Conservation (phyloP, 1,284 basidiomycete species). For the Fomitopsis palustris region DNA sequence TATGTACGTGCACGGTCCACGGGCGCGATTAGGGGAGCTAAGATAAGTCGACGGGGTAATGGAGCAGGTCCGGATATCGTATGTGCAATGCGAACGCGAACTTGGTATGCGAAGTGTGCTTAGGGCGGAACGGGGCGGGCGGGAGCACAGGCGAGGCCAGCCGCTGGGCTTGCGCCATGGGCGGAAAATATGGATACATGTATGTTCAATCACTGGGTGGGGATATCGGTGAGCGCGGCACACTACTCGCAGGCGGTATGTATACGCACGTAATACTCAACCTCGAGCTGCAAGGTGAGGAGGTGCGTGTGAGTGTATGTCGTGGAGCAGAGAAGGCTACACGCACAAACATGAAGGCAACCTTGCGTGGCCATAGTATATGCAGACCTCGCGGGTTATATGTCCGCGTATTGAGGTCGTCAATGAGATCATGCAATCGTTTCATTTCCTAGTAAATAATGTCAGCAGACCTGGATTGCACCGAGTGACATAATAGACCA, state of each 20-base stretch:
- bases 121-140: no score
- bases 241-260: neutral
- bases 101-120: neutral
- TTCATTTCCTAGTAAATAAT: slow-evolving; percentile 64
- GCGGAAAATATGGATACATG: neutral
- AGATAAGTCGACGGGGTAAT: neutral
- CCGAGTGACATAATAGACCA: neutral
- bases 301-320: slow-evolving; percentile 1
- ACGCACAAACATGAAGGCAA: slow-evolving; percentile 85
- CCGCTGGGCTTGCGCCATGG: neutral
- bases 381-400: slow-evolving; percentile 83
- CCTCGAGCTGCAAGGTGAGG: slow-evolving; percentile 53
- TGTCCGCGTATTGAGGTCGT: slow-evolving; percentile 59
- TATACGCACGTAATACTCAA: slow-evolving; percentile 67
- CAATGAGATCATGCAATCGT: slow-evolving; percentile 57
- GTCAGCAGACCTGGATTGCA: neutral
- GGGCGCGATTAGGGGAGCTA: neutral
- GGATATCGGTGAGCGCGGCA: neutral
- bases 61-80: neutral
- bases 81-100: neutral
- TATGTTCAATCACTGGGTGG: neutral
- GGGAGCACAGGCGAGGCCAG: neutral
- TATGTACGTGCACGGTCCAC: neutral
- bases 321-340: neutral
- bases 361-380: slow-evolving; percentile 74